Percentiles rank a stretch among this genome's conserved stretches.
Evolutionary conservation across 305 asterid genomes (phyloP).

Genomic region (Monarda citriodora): DNA sequence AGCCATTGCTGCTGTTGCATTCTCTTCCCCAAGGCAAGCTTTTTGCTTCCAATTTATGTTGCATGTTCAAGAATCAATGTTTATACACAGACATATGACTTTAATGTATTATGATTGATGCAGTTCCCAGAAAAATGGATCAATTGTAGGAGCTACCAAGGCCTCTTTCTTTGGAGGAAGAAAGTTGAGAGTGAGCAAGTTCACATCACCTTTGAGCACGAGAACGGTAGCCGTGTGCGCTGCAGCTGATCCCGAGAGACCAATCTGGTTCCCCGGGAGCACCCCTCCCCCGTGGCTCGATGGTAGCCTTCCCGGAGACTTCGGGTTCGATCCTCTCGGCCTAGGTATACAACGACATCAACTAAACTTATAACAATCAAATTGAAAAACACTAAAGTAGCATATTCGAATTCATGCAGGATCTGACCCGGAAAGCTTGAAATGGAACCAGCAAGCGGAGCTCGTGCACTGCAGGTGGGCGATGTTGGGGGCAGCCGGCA

Average conservation of each 20-base stretch:
- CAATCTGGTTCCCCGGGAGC: conserved; percentile 98
- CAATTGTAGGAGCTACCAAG: conserved; percentile 55
- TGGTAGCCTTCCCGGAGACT: conserved; percentile 99
- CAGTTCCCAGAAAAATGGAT: conserved; percentile 72
- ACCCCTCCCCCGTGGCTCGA: conserved; percentile 98
- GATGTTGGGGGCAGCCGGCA: conserved; percentile 97
- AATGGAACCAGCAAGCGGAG: conserved; percentile 90
- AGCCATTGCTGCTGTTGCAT: conserved; percentile 80
- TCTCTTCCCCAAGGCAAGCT: conserved; percentile 83
- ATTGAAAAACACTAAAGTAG: neutral
- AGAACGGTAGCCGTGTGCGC: conserved; percentile 50
- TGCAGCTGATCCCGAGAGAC: conserved; percentile 87
- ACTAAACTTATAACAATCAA: neutral
- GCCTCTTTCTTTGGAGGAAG: conserved; percentile 79
- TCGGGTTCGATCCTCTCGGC: conserved; percentile 98
- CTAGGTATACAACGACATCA: conserved; percentile 42
- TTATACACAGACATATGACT: neutral
- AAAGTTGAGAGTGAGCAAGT: conserved; percentile 56
- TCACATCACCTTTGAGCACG: conserved; percentile 32
- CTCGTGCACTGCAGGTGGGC: conserved; percentile 98
- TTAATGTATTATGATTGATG: conserved; percentile 14
- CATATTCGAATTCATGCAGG: conserved; percentile 29
- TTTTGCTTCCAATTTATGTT: neutral
- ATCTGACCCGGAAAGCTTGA: conserved; percentile 96
- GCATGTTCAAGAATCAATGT: neutral